Evolutionary conservation across 495 filamentous ascomycete genomes (phyloP).

Genomic region (Thozetella sp.): DNA sequence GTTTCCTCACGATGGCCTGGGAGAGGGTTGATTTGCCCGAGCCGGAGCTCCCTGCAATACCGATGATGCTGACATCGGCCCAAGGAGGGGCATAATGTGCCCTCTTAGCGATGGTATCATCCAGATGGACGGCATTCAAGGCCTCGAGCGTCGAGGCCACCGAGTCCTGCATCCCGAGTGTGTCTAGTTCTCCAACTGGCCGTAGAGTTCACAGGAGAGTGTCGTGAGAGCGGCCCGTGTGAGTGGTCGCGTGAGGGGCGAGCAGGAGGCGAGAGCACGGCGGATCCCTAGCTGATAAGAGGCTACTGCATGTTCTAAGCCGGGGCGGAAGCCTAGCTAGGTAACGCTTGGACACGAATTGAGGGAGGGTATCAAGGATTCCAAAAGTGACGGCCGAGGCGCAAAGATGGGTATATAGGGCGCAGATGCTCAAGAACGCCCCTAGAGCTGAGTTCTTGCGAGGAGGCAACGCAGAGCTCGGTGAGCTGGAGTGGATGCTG

Average conservation of each 20-base stretch:
- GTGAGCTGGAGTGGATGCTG: neutral
- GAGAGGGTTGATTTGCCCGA: conserved; percentile 97
- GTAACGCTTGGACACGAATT: too few species aligned
- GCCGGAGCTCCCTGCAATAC: conserved; percentile 92
- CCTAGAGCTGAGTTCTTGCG: too few species aligned
- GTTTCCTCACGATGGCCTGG: conserved; percentile 81
- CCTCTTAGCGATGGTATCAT: conserved; percentile 39
- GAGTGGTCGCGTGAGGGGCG: neutral
- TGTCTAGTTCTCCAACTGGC: neutral
- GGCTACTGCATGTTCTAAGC: neutral
- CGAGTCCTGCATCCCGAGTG: conserved; percentile 2
- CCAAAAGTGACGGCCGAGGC: too few species aligned
- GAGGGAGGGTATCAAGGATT: too few species aligned
- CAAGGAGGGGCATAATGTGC: conserved; percentile 91
- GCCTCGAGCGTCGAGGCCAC: conserved; percentile 7
- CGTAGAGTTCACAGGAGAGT: neutral
- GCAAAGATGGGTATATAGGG: neutral
- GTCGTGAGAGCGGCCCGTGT: neutral
- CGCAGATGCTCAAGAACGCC: neutral
- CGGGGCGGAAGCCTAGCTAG: too few species aligned
- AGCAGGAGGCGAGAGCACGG: neutral
- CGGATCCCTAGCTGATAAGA: too few species aligned
- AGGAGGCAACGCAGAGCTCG: neutral
- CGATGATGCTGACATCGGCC: conserved; percentile 93
- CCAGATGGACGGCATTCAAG: conserved; percentile 20